A percentile compares a stretch with the other conserved stretches of the same genome.
These are phyloP conservation scores for Saccharum hybrid DNA, from an alignment of 202 grass and related monocot species.

Conservation along the genomic window DNA sequence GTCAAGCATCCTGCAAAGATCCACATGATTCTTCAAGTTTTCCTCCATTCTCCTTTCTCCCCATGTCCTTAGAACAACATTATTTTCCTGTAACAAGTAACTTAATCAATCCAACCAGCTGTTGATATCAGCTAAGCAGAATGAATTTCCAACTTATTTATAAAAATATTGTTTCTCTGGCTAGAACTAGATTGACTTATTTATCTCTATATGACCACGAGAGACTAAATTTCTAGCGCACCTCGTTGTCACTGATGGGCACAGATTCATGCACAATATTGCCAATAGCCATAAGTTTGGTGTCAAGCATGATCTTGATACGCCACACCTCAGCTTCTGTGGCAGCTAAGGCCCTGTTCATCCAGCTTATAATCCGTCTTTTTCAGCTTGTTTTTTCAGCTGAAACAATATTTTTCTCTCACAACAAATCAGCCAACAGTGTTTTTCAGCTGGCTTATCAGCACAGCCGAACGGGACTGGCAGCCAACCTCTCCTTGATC, in stretches of 20 bases:
- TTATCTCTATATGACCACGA: background rate
- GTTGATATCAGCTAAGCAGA: background rate
- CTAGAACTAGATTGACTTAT: conserved; percentile 16
- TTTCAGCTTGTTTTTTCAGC: too few relatives aligned
- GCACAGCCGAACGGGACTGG: background rate
- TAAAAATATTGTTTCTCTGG: background rate
- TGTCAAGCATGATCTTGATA: conserved; percentile 65
- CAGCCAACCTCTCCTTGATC: conserved; percentile 61
- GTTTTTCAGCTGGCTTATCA: too few relatives aligned
- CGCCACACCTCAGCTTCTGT: conserved; percentile 78
- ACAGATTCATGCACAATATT: conserved; percentile 81
- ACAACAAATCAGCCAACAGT: too few relatives aligned
- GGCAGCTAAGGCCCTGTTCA: conserved; percentile 14
- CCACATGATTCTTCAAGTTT: conserved; percentile 60
- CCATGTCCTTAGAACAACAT: conserved; percentile 51
- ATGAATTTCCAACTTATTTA: background rate
- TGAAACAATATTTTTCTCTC: too few relatives aligned
- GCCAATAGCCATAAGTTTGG: conserved; percentile 65
- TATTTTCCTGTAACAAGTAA: conserved; percentile 46
- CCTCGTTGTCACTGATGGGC: conserved; percentile 75
- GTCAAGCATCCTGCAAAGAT: conserved; percentile 58
- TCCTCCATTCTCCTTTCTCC: conserved; percentile 47
- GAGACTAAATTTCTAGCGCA: conserved; percentile 18
- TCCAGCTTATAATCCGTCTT: too few relatives aligned
- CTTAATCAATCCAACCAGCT: background rate